A percentile compares a stretch with the other conserved stretches of the same genome.
These are phyloP conservation scores for Colletotrichum gloeosporioides DNA, from an alignment of 2,329 filamentous ascomycete genomes.

Conservation along the genomic window DNA sequence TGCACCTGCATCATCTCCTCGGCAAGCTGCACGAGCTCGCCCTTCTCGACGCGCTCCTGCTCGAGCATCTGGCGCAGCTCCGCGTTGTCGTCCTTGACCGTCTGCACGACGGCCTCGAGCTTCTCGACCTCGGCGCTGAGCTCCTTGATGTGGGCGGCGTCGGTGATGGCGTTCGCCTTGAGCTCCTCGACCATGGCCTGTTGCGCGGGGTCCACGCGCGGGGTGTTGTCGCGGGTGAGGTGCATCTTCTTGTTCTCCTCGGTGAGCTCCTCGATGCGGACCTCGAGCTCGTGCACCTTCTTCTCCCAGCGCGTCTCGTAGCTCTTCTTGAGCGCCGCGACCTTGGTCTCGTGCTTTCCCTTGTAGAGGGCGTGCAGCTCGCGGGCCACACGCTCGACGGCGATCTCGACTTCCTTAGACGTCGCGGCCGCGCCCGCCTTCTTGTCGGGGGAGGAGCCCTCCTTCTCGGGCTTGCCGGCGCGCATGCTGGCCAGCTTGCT, in stretches of 20 bases:
- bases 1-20: slow-evolving; percentile 84
- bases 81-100: slow-evolving; percentile 73
- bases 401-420: slow-evolving; percentile 76
- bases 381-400: slow-evolving; percentile 89
- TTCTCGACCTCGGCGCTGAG: slow-evolving; percentile 78
- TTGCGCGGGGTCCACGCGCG: slow-evolving; percentile 56
- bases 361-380: slow-evolving; percentile 95
- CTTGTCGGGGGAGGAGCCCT: slow-evolving; percentile 45
- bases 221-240: slow-evolving; percentile 67
- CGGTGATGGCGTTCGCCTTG: slow-evolving; percentile 64
- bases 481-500: slow-evolving; percentile 78
- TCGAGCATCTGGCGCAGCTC: slow-evolving; percentile 70
- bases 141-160: slow-evolving; percentile 71
- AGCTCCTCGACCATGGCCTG: slow-evolving; percentile 55
- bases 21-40: slow-evolving; percentile 79
- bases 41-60: slow-evolving; percentile 81
- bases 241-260: slow-evolving; percentile 79
- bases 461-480: slow-evolving; percentile 57
- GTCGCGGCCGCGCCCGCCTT: slow-evolving; percentile 29
- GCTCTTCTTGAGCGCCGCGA: slow-evolving; percentile 83
- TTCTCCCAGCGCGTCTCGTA: slow-evolving; percentile 92
- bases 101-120: slow-evolving; percentile 73
- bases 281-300: slow-evolving; percentile 80
- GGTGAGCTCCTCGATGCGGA: slow-evolving; percentile 69
- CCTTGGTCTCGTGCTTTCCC: slow-evolving; percentile 96